phyloP scores from a whole-genome alignment of 2,329 filamentous ascomycete genomes.

The Pseudopyrenochaeta lycopersici region DNA sequence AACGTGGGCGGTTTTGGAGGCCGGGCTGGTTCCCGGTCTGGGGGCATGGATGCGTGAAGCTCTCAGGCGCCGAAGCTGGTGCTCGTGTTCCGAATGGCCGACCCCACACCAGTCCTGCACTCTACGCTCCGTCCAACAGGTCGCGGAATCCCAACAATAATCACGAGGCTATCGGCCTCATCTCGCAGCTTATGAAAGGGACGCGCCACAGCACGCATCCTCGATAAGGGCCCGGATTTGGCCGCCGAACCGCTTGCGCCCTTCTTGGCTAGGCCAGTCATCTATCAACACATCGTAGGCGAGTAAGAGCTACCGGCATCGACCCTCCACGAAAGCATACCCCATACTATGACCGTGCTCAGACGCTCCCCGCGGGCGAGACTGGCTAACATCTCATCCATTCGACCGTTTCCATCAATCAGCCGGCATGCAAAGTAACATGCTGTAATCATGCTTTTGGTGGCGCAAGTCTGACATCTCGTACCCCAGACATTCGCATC shows the following conservation, averaged over 20 bases:
- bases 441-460: conserved; percentile 6
- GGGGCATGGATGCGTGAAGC: conserved; percentile 15
- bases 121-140: conserved; percentile 32
- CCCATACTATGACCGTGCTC: conserved; percentile 9
- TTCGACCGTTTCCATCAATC: conserved; percentile 18
- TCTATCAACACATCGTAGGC: conserved; percentile 20
- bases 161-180: conserved; percentile 13
- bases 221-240: conserved; percentile 40
- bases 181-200: conserved; percentile 29
- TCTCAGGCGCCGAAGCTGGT: conserved; percentile 9
- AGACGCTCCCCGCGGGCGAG: conserved; percentile 14
- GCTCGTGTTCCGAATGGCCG: conserved; percentile 19
- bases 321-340: conserved; percentile 8
- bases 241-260: conserved; percentile 26
- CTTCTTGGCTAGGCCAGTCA: conserved; percentile 26
- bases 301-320: conserved; percentile 12
- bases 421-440: conserved; percentile 14
- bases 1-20: conserved; percentile 47
- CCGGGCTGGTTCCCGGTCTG: conserved; percentile 27
- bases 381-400: conserved; percentile 8
- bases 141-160: conserved; percentile 34
- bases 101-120: conserved; percentile 31
- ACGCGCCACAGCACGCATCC: conserved; percentile 28
- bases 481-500: conserved; percentile 18
- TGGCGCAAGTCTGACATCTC: conserved; percentile 4